These are phyloP conservation scores for Angomonas ambiguus DNA, from an alignment of 208 protist species.

Conservation along the genomic window DNA sequence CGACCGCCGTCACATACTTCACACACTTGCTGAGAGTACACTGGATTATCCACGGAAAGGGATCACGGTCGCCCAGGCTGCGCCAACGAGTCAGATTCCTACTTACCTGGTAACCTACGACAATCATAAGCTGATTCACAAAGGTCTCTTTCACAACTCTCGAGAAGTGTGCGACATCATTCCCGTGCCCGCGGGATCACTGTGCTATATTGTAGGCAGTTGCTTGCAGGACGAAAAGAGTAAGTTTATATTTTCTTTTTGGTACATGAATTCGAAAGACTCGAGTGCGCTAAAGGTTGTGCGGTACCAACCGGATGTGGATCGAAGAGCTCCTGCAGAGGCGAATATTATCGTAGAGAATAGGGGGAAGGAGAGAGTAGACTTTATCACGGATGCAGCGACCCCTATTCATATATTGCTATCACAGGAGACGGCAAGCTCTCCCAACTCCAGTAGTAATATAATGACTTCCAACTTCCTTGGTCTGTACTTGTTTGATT, in stretches of 20 bases:
- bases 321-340: conserved; percentile 32
- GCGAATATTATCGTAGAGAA: conserved; percentile 30
- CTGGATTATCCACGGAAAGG: conserved; percentile 37
- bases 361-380: conserved; percentile 39
- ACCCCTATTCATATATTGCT: conserved; percentile 57
- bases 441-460: conserved; percentile 18
- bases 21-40: conserved; percentile 25
- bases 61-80: conserved; percentile 28
- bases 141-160: conserved; percentile 27
- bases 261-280: conserved; percentile 28
- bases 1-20: conserved; percentile 45
- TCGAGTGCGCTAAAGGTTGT: conserved; percentile 18
- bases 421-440: conserved; percentile 31
- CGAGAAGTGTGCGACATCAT: conserved; percentile 42
- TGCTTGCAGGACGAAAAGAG: conserved; percentile 31
- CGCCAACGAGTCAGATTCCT: conserved; percentile 13
- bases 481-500: conserved; percentile 52
- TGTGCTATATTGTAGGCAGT: conserved; percentile 51
- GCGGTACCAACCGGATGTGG: conserved; percentile 32
- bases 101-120: conserved; percentile 60
- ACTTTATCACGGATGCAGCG: conserved; percentile 50
- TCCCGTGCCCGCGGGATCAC: conserved; percentile 38
- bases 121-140: conserved; percentile 48
- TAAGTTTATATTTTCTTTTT: conserved; percentile 68
- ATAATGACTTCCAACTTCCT: conserved; percentile 50